Evolutionary conservation across 495 filamentous ascomycete genomes (phyloP).

Genomic region (Penicillium malachiteum): DNA sequence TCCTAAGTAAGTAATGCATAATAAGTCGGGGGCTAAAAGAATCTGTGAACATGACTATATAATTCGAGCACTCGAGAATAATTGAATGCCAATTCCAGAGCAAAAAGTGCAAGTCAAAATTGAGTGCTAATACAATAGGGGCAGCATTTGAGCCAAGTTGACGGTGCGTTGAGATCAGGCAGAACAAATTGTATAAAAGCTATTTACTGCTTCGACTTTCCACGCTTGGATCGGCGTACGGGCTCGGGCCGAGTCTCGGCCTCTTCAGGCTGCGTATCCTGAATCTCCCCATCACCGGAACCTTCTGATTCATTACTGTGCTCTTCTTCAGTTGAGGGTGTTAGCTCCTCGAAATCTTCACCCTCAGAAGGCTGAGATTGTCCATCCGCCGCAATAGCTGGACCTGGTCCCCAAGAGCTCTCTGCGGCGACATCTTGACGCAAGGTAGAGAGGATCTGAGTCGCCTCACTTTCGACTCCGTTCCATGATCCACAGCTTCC

Average conservation of each 20-base stretch:
- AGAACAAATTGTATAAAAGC: neutral
- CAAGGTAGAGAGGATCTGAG: constrained; percentile 52
- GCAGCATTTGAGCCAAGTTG: neutral
- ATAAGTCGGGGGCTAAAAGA: too few species aligned
- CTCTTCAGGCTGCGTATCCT: constrained; percentile 3
- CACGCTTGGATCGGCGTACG: constrained; percentile 27
- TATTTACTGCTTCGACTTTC: constrained; percentile 15
- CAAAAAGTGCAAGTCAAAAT: neutral
- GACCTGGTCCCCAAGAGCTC: constrained; percentile 23
- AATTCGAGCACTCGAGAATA: too few species aligned
- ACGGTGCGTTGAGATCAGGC: neutral
- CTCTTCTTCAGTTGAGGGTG: constrained; percentile 30
- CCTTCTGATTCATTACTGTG: constrained; percentile 16
- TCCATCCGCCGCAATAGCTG: constrained; percentile 15
- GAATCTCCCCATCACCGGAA: constrained; percentile 11
- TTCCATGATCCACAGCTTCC: constrained; percentile 82
- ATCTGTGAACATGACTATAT: too few species aligned
- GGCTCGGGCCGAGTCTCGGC: constrained; percentile 15
- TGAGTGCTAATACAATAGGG: neutral
- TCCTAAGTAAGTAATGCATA: too few species aligned
- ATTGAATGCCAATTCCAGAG: too few species aligned
- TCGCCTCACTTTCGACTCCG: constrained; percentile 73
- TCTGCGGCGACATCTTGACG: constrained; percentile 23
- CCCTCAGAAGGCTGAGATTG: constrained; percentile 10
- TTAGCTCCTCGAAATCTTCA: constrained; percentile 25